These are phyloP conservation scores for Herpetospermum pedunculosum DNA, from an alignment of 306 rosid species.

Conservation along the genomic window DNA sequence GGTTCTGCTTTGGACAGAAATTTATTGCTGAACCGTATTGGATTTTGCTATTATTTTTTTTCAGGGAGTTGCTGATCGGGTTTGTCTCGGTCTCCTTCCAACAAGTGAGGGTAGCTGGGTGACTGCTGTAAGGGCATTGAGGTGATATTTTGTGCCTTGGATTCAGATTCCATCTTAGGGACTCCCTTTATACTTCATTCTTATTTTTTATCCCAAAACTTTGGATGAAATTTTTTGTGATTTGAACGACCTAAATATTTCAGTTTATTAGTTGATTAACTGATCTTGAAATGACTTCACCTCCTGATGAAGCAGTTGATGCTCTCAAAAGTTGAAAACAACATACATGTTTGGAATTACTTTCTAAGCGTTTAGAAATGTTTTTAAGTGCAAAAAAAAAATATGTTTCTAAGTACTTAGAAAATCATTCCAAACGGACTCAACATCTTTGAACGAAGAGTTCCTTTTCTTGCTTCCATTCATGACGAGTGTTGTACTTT, in stretches of 20 bases:
- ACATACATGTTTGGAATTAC: too few relatives aligned
- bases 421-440: too few relatives aligned
- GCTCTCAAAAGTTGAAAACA: neutral
- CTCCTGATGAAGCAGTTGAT: neutral
- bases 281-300: neutral
- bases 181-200: neutral
- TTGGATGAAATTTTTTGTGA: neutral
- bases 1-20: neutral
- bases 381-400: too few relatives aligned
- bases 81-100: conserved; percentile 90
- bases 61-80: conserved; percentile 84
- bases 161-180: neutral
- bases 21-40: neutral
- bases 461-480: neutral
- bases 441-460: neutral
- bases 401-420: too few relatives aligned
- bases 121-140: conserved; percentile 74
- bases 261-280: neutral
- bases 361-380: too few relatives aligned
- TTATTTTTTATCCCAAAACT: neutral
- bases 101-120: conserved; percentile 82
- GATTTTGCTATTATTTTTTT: conserved; percentile 7
- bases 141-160: conserved; percentile 29
- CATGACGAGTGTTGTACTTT: neutral
- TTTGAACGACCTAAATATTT: neutral